Evolutionary conservation across 2,329 filamentous ascomycete species (phyloP), one percentile per base, ranked within the genome.

Genomic region (Fusarium verrucosum): DNA sequence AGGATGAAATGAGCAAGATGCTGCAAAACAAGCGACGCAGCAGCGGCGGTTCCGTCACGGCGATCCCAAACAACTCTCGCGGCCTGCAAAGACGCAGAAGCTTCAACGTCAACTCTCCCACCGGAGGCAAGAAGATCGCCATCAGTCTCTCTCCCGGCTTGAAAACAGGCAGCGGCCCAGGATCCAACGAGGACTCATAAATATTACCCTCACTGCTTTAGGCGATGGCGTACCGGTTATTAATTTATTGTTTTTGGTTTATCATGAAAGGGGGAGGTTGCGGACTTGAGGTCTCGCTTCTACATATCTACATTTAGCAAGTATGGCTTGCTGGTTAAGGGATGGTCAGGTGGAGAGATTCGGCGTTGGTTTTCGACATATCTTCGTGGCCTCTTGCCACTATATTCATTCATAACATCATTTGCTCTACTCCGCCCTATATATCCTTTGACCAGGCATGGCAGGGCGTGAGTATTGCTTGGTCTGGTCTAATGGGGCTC

Each of bases 1-100:
- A 97, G 53, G 94, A 97, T 66, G 92, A 94, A 72, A 80, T 98
- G n/a, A 88, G 89, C 51, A 96, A 95, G 77, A 83, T 97, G 70
- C 87, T 92, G 65, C 80, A 85, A 44, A 81, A 81, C 72, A 89
- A 89, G 72, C 82, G 87, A 36, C 83, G 87, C 33, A 88, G 85
- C 70, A 87, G 84, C 73, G 82, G 79, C 52, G 83, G 85, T 9
- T 79, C 80, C 4, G 80, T 79, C 16, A 76, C 79, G 10, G 82
- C 78, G 38, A 63, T 75, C 4, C 74, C 78, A 19, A 64, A 69
- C 33, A 66, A 76, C 14, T 72, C 78, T n/a, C 76, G 76, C 17
- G 65, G 63, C 14, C 66, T 65, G 25, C 68, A 71, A 38, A 72
- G 75, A 58, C 74, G 78, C 16, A 75, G 82, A 72, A 78, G 78